Evolutionary conservation across 2,329 filamentous ascomycete genomes (phyloP).

Genomic region (Talaromyces piceae): DNA sequence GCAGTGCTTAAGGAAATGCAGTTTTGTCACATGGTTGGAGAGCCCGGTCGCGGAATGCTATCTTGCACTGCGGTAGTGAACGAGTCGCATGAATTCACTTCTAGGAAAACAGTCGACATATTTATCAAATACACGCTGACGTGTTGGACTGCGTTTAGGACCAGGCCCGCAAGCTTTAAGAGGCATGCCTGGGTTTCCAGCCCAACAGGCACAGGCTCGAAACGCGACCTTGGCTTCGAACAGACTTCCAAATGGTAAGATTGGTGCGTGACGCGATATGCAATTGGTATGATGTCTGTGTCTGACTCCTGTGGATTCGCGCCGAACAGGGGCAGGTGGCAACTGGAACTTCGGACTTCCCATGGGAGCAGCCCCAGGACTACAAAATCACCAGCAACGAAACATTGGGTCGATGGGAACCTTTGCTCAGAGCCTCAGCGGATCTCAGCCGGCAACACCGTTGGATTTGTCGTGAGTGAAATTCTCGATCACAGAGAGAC

Average conservation of each 20-base stretch:
- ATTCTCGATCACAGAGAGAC: background rate
- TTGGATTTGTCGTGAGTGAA: conserved; percentile 51
- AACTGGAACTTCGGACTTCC: conserved; percentile 53
- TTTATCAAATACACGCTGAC: background rate
- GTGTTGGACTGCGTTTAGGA: conserved; percentile 24
- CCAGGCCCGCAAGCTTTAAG: conserved; percentile 45
- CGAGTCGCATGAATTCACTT: conserved; percentile 10
- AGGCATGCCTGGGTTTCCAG: conserved; percentile 48
- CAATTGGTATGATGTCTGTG: background rate
- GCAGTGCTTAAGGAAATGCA: background rate
- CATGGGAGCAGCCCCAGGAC: conserved; percentile 45
- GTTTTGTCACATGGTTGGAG: background rate
- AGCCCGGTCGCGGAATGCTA: background rate
- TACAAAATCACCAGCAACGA: conserved; percentile 45
- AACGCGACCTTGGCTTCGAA: conserved; percentile 42
- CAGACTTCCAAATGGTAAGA: conserved; percentile 48
- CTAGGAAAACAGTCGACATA: conserved; percentile 6
- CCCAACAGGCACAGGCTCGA: conserved; percentile 41
- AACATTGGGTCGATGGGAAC: conserved; percentile 45
- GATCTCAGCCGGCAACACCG: conserved; percentile 46
- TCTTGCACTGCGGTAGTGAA: background rate
- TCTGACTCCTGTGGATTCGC: conserved; percentile 3
- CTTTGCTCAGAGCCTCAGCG: conserved; percentile 51
- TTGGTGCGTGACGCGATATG: conserved; percentile 34
- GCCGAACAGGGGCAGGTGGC: conserved; percentile 42